These are phyloP conservation scores for Ogataea degrootiae DNA, from an alignment of 805 yeast species.

Conservation along the genomic window DNA sequence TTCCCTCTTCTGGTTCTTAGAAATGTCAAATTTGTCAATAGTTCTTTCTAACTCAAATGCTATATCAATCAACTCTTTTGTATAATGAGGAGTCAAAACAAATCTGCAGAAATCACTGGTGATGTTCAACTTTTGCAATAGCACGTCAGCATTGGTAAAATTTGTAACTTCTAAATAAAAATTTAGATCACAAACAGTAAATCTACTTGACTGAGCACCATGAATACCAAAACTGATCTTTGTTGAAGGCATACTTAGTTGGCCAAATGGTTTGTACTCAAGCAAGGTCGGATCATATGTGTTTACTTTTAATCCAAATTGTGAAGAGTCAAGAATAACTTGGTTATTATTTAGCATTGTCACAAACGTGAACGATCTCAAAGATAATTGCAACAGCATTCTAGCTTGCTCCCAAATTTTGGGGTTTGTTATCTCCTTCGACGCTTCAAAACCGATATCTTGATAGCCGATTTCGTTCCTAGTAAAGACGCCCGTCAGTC, in stretches of 20 bases:
- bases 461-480: background rate
- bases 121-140: constrained; percentile 46
- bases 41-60: constrained; percentile 10
- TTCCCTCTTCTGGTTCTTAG: background rate
- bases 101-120: constrained; percentile 56
- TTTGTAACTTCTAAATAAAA: constrained; percentile 41
- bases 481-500: background rate
- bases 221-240: constrained; percentile 29
- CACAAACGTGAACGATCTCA: constrained; percentile 8
- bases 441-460: background rate
- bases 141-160: constrained; percentile 24
- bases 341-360: constrained; percentile 13
- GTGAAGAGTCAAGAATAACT: constrained; percentile 11
- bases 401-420: constrained; percentile 1
- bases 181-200: constrained; percentile 43
- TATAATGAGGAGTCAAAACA: constrained; percentile 46
- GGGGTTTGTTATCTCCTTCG: background rate
- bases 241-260: constrained; percentile 37
- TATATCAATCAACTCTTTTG: constrained; percentile 20
- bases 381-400: constrained; percentile 1
- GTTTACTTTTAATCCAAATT: constrained; percentile 5
- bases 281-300: constrained; percentile 13
- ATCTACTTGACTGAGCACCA: constrained; percentile 35
- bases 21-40: background rate
- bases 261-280: constrained; percentile 32